Conservation (phyloP, 2,329 filamentous ascomycete species). For the Aspergillus ochraceus region DNA sequence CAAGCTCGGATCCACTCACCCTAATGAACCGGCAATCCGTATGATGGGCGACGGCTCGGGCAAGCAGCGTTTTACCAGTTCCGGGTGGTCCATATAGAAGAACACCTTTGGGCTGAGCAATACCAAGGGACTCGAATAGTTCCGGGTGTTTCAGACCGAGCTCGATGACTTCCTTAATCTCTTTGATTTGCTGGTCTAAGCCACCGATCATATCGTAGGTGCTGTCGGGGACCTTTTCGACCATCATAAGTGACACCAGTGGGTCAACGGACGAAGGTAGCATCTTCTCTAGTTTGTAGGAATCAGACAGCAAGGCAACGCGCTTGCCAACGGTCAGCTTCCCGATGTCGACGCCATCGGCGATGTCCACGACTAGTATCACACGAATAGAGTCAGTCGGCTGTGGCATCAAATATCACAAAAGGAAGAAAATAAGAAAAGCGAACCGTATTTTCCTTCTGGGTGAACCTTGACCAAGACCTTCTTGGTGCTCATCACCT, state of each 20-base stretch:
- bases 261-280: slow-evolving; percentile 97
- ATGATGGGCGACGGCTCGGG: slow-evolving; percentile 94
- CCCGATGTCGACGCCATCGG: slow-evolving; percentile 87
- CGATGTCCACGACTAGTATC: slow-evolving; percentile 81
- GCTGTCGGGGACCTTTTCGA: slow-evolving; percentile 98
- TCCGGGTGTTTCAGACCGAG: slow-evolving; percentile 97
- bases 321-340: slow-evolving; percentile 98
- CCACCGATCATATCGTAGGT: slow-evolving; percentile 99
- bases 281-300: slow-evolving; percentile 98
- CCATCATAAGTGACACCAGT: slow-evolving; percentile 99
- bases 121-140: slow-evolving; percentile 97
- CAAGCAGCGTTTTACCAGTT: slow-evolving; percentile 94
- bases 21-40: slow-evolving; percentile 99
- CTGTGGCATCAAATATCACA: no score
- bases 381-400: slow-evolving; percentile 9
- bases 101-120: slow-evolving; percentile 96
- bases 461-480: slow-evolving; percentile 98
- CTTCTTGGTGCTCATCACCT: slow-evolving; percentile 99
- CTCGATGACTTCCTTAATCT: slow-evolving; percentile 99
- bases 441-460: slow-evolving; percentile 90
- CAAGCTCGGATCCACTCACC: slow-evolving; percentile 91
- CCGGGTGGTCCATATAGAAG: slow-evolving; percentile 94
- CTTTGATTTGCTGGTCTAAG: slow-evolving; percentile 98
- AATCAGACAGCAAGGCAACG: slow-evolving; percentile 92
- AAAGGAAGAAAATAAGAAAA: slow-evolving; percentile 35